Base-by-base conservation (phyloP, 352 stramenopile species). In the Globisporangium nodosum region DNA sequence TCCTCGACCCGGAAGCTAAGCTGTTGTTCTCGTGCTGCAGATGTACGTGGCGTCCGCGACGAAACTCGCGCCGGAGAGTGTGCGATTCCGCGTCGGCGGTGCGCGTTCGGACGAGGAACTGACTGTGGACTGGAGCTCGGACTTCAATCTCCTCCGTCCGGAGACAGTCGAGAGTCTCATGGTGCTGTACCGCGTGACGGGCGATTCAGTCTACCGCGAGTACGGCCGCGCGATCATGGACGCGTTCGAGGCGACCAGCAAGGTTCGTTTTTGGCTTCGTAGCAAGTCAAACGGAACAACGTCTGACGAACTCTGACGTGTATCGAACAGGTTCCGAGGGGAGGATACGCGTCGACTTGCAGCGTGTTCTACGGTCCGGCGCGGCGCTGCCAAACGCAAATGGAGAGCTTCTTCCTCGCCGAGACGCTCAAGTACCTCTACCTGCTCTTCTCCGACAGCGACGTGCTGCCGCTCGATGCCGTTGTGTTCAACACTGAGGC, bases 391-490 rank as follows among this genome's bases (percentile, higher is more conserved):
- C 33, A 9, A 12, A 2, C 1, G 33, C 20, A 71, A 0, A 96
- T 96, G 85, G 82, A 94, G 45, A 96, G 81, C 27, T 97, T 91
- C 52, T 97, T 97, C 65, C 49, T 97, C 46, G 85, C 80, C n/a
- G 88, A 97, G 74, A 97, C 91, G 42, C 72, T 97, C 64, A 97
- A 97, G 69, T 97, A 97, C 61, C 73, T 97, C 13, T 96, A 90
- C 56, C 59, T 97, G 60, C 74, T 96, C 31, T 96, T 96, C 64
- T 85, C 71, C 30, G 78, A 90, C 39, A 78, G 86, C 39, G 66
- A 85, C 31, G 46, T 92, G 37, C 49, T 96, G 15, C 59, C 73
- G 6, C 69, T 96, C 31, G 68, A 96, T 56, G 64, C 81, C 15
- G 78, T 87, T 47, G 84, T 97, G 37, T 88, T 97, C 69, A 96